Percentiles rank a stretch among this genome's conserved stretches.
phyloP scores from a whole-genome alignment of 257 asterid genomes.

The Capsicum rhomboideum region DNA sequence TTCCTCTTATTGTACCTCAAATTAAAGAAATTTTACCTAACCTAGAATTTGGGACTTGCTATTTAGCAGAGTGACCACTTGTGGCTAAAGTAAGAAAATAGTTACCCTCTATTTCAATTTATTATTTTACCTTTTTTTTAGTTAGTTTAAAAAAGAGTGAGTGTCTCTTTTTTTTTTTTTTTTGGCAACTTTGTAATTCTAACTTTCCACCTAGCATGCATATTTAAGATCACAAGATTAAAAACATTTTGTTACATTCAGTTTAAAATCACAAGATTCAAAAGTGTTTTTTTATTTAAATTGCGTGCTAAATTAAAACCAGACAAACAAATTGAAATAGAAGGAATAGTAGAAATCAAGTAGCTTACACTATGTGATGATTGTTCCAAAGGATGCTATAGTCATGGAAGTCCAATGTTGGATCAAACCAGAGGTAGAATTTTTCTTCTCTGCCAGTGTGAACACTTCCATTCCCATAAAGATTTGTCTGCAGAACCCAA shows the following conservation, averaged over 20 bases:
- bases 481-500: slow-evolving; percentile 74
- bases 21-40: neutral
- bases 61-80: neutral
- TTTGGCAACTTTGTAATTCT: too few species aligned
- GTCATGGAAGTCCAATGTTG: slow-evolving; percentile 57
- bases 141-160: too few species aligned
- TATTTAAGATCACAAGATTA: too few species aligned
- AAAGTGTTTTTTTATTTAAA: too few species aligned
- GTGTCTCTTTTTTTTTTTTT: too few species aligned
- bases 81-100: neutral
- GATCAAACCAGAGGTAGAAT: slow-evolving; percentile 87
- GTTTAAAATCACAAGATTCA: too few species aligned
- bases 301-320: too few species aligned
- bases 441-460: slow-evolving; percentile 78
- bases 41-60: neutral
- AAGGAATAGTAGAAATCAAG: neutral
- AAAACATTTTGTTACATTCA: too few species aligned
- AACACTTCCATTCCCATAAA: slow-evolving; percentile 84
- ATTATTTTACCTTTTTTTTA: neutral
- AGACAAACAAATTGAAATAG: neutral
- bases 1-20: neutral
- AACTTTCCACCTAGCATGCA: too few species aligned
- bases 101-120: neutral
- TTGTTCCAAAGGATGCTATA: slow-evolving; percentile 78
- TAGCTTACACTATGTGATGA: slow-evolving; percentile 67